Evolutionary conservation across 495 filamentous ascomycete genomes (phyloP).

Genomic region (Penicillium taxi): DNA sequence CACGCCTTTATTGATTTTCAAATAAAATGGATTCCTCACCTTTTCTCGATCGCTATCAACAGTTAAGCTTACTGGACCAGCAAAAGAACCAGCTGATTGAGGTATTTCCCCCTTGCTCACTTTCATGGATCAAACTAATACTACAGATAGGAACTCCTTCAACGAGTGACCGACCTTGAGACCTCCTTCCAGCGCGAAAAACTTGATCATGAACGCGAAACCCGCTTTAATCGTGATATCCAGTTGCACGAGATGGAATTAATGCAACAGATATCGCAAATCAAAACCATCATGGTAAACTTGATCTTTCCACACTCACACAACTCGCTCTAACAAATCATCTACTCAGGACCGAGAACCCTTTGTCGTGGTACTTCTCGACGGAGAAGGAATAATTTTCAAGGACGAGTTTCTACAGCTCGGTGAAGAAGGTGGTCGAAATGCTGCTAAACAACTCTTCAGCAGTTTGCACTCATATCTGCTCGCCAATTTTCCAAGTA

Average conservation of each 20-base stretch:
- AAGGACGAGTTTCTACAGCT: constrained; percentile 53
- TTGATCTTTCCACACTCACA: background rate
- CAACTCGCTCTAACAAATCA: background rate
- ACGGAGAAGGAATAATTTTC: constrained; percentile 75
- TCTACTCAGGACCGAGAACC: constrained; percentile 59
- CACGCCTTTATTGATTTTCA: background rate
- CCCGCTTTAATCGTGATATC: constrained; percentile 48
- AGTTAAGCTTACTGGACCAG: constrained; percentile 39
- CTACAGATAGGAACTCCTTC: constrained; percentile 38
- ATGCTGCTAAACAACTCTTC: constrained; percentile 57
- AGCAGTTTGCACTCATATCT: constrained; percentile 44
- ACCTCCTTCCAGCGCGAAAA: constrained; percentile 41
- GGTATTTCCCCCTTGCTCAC: constrained; percentile 20
- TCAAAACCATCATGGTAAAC: constrained; percentile 44
- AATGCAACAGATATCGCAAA: constrained; percentile 43
- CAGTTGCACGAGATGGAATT: constrained; percentile 47
- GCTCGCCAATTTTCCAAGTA: constrained; percentile 34
- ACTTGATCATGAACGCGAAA: constrained; percentile 47
- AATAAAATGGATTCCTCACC: constrained; percentile 24
- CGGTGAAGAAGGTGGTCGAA: constrained; percentile 62
- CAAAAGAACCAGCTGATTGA: constrained; percentile 48
- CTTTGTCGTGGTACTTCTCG: constrained; percentile 67
- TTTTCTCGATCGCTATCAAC: constrained; percentile 42
- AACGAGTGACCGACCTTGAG: constrained; percentile 40
- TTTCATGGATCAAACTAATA: constrained; percentile 10